phyloP scores from a whole-genome alignment of 768 basidiomycete species.

The Amylocystis lapponica region DNA sequence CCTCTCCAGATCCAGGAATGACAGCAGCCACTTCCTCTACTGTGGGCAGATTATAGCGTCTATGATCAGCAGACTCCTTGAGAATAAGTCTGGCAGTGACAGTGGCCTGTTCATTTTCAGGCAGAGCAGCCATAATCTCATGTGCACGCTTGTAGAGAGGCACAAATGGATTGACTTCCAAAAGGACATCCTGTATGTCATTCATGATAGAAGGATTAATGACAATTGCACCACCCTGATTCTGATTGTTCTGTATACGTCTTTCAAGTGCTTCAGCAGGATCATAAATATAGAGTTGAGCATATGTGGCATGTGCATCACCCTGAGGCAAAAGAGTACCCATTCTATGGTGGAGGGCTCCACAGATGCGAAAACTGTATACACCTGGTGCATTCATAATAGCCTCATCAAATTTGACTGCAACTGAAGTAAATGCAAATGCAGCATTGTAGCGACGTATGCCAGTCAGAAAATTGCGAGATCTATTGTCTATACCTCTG shows the following conservation, averaged over 20 bases:
- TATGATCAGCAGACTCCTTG: slow-evolving; percentile 18
- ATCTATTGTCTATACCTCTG: slow-evolving; percentile 5
- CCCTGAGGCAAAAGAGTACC: slow-evolving; percentile 26
- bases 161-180: slow-evolving; percentile 8
- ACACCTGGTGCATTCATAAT: slow-evolving; percentile 26
- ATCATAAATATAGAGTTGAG: slow-evolving; percentile 40
- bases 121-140: slow-evolving; percentile 5
- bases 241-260: slow-evolving; percentile 9
- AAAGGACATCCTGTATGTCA: slow-evolving; percentile 9
- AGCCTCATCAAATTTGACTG: slow-evolving; percentile 24
- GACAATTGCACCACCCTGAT: too few relatives aligned
- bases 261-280: slow-evolving; percentile 27
- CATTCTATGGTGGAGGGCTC: slow-evolving; percentile 30
- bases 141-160: slow-evolving; percentile 8
- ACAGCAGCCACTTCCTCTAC: slow-evolving; percentile 38
- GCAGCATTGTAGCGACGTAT: slow-evolving; percentile 38
- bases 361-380: slow-evolving; percentile 30
- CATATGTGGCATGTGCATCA: slow-evolving; percentile 23
- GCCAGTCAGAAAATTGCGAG: slow-evolving; percentile 25
- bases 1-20: slow-evolving; percentile 27
- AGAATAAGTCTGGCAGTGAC: slow-evolving; percentile 8
- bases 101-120: slow-evolving; percentile 4
- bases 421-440: slow-evolving; percentile 34
- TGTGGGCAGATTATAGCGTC: slow-evolving; percentile 40
- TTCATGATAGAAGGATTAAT: slow-evolving; percentile 7